Evolutionary conservation across 1,284 basidiomycete species (phyloP), one percentile per base, ranked within the genome.

Genomic region (Tylopilus orsonianus): DNA sequence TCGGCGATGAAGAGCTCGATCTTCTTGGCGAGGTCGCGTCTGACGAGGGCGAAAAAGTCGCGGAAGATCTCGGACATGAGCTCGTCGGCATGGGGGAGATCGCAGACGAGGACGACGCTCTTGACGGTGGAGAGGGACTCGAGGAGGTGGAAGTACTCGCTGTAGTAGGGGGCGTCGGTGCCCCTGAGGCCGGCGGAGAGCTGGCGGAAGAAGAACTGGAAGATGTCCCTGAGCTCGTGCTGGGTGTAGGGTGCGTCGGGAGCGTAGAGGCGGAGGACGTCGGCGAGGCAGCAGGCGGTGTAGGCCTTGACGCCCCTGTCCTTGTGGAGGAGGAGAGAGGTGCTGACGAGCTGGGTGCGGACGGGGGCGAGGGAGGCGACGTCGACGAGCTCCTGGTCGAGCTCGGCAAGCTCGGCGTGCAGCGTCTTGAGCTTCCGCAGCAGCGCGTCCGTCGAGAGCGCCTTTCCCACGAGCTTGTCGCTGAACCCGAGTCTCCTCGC

Each of bases 241-340:
- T 85, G 84, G 4, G 87, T 95, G 67, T 96, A 99, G 9, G 97
- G 97, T 24, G 97, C 96, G 64, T 98, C 93, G 2, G 97, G 97
- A 1, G 97, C 97, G 67, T 94, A 97, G 39, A 99, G 79, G 30
- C 93, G 75, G 42, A 99, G 82, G 50, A 98, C 75, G 68, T 99
- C 95, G 2, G 94, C 93, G 16, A 99, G 79, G 70, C 94, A 98
- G 69, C 93, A 97, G 0, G 93, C 94, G 5, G 90, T 83, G 58
- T 90, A 91, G 0, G 93, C 94, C 68, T 95, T 97, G 58, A 99
- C 92, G 18, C 93, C 93, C 39, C 83, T 81, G 72, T 98, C 95
- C 70, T 93, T 96, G 74, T 99, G 95, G 24, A 95, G 81, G 36
- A 97, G 77, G 33, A 99, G 82, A 2, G 85, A 80, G 1, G 80